Evolutionary conservation across 495 filamentous ascomycete genomes (phyloP).

Genomic region (Lasiosphaeris hirsuta): DNA sequence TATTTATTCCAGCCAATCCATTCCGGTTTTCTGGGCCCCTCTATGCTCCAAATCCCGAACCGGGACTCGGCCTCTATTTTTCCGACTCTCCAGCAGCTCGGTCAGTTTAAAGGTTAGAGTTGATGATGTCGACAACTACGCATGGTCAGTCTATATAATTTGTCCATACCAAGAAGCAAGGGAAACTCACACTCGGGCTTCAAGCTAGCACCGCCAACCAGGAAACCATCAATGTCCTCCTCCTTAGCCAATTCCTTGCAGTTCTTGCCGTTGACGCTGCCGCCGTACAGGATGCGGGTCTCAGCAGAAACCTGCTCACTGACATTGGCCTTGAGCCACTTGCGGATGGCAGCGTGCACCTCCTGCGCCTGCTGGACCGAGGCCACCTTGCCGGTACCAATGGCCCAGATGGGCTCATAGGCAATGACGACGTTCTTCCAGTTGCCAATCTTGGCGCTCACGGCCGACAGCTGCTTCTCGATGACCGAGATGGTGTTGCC

Average conservation of each 20-base stretch:
- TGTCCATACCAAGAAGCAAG: background rate
- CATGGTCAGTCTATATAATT: slow-evolving; percentile 20
- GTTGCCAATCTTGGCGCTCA: slow-evolving; percentile 66
- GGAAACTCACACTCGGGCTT: slow-evolving; percentile 87
- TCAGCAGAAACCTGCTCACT: slow-evolving; percentile 66
- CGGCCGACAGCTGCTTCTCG: slow-evolving; percentile 69
- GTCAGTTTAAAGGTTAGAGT: slow-evolving; percentile 44
- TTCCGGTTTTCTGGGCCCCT: background rate
- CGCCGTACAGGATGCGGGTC: slow-evolving; percentile 92
- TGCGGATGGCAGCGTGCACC: slow-evolving; percentile 86
- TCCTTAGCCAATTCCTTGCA: slow-evolving; percentile 87
- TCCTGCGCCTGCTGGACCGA: slow-evolving; percentile 92
- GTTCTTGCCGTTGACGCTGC: slow-evolving; percentile 97
- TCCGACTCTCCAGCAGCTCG: background rate
- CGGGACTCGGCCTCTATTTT: background rate
- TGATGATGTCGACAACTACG: slow-evolving; percentile 59
- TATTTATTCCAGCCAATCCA: background rate
- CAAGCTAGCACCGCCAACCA: slow-evolving; percentile 95
- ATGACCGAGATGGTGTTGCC: slow-evolving; percentile 88
- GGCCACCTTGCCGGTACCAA: slow-evolving; percentile 96
- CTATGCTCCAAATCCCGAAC: background rate
- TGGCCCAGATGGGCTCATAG: slow-evolving; percentile 99
- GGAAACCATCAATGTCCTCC: slow-evolving; percentile 94
- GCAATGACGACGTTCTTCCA: slow-evolving; percentile 95
- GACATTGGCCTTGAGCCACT: slow-evolving; percentile 77